Percentiles rank a stretch among this genome's conserved stretches.
These are phyloP conservation scores for Yarrowia deformans DNA, from an alignment of 805 yeast genomes.

Conservation along the genomic window DNA sequence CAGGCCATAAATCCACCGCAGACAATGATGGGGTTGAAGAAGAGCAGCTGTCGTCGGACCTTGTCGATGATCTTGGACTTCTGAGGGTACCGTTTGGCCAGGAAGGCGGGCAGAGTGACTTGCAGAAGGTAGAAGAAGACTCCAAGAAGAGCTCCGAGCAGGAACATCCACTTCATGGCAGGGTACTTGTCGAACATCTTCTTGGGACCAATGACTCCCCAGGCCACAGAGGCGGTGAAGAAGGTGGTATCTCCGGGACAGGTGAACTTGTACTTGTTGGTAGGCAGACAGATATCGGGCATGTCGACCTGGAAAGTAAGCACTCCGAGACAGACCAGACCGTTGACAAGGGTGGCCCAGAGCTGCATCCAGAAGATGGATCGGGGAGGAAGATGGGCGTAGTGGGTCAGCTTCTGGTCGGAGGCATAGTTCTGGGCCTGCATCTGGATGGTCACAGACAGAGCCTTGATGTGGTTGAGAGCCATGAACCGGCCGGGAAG, in stretches of 20 bases:
- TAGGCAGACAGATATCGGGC: slow-evolving; percentile 47
- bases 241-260: slow-evolving; percentile 54
- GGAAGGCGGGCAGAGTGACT: slow-evolving; percentile 42
- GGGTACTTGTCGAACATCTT: slow-evolving; percentile 53
- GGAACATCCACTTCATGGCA: slow-evolving; percentile 43
- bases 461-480: slow-evolving; percentile 59
- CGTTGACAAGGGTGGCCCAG: slow-evolving; percentile 54
- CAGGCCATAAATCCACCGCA: slow-evolving; percentile 26
- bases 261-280: slow-evolving; percentile 47
- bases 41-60: slow-evolving; percentile 30
- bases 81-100: slow-evolving; percentile 16
- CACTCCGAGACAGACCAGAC: slow-evolving; percentile 49
- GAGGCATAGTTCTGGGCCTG: slow-evolving; percentile 66
- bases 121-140: slow-evolving; percentile 36
- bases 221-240: slow-evolving; percentile 57
- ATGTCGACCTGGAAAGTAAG: slow-evolving; percentile 50
- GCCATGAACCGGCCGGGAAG: slow-evolving; percentile 68
- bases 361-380: slow-evolving; percentile 60
- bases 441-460: slow-evolving; percentile 56
- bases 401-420: slow-evolving; percentile 68
- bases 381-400: slow-evolving; percentile 65
- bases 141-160: slow-evolving; percentile 46
- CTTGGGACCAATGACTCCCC: slow-evolving; percentile 60
- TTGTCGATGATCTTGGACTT: slow-evolving; percentile 12
- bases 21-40: slow-evolving; percentile 32